Base-by-base conservation (phyloP, 2,329 filamentous ascomycete genomes). In the Xenosphaeropsis pyriputrescens region DNA sequence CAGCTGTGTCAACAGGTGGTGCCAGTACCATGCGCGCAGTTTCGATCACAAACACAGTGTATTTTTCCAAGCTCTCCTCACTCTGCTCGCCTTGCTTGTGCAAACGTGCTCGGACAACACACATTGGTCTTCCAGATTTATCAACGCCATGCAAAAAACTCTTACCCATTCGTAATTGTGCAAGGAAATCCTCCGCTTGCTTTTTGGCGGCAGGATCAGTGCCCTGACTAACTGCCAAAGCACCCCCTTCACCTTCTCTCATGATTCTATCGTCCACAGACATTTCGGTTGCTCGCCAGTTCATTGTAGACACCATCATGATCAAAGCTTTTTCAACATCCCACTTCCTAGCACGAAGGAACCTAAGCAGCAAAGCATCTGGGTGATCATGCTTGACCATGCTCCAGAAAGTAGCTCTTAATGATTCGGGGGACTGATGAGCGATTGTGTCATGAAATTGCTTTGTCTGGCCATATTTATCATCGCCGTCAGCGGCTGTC, bases 311-410 rank as follows among this genome's bases (percentile, higher is more conserved):
- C 32, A 98, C 72, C 57, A 95, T 64, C 91, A 98, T 98, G 47
- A 94, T 72, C 18, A 96, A 68, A 4, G 91, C 91, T 55, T 85
- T 86, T 37, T 94, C 80, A 14, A 94, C 77, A 53, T 98, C 85
- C 91, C 91, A 98, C 60, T 93, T 93, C 34, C 86, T 71, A n/a
- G 86, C 86, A 37, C 86, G 70, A 40, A 94, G 64, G 58, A 93
- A 94, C 32, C 86, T 76, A 40, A 94, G 62, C 13, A 89, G 62
- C 14, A 93, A 64, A 2, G 79, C 81, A 60, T 98, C 91, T 0
- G 91, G 91, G 54, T 96, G 76, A 53, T 98, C 91, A 51, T 91
- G 80, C 64, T 96, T 98, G 41, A 89, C 74, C 85, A 95, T 93
- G 47, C 65, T 72, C 91, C 91, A 96, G 54, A 96, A 82, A 0